Conservation (phyloP, 352 stramenopile genomes). For the Globisporangium alternatum region DNA sequence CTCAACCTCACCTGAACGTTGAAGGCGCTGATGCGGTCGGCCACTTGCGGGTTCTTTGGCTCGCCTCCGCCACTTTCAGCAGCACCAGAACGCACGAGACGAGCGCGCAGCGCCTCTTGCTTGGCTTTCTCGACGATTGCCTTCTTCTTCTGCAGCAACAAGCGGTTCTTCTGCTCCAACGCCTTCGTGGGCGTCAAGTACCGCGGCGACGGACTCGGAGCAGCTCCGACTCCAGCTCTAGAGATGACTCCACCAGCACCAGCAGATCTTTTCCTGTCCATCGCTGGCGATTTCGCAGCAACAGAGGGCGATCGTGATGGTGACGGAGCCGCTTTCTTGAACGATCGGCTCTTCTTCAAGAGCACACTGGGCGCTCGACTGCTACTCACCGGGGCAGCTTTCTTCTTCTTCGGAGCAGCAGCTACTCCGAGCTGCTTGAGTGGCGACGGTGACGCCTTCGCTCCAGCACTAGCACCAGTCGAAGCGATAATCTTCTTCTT, state of each 20-base stretch:
- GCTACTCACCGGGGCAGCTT: not conserved
- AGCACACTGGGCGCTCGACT: slow-evolving; percentile 5
- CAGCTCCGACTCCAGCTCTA: not conserved
- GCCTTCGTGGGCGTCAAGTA: slow-evolving; percentile 13
- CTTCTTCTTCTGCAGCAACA: slow-evolving; percentile 25
- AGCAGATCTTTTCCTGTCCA: slow-evolving; percentile 2
- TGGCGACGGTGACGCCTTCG: not conserved
- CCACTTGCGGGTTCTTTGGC: slow-evolving; percentile 6
- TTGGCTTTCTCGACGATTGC: slow-evolving; percentile 22
- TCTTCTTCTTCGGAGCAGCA: slow-evolving; percentile 17
- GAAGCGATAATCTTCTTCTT: not conserved
- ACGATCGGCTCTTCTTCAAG: slow-evolving; percentile 16
- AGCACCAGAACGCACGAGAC: not conserved
- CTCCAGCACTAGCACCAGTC: not conserved
- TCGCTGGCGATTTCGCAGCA: slow-evolving; percentile 1
- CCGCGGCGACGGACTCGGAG: slow-evolving; percentile 9
- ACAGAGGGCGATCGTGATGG: not conserved
- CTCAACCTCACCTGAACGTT: slow-evolving; percentile 38
- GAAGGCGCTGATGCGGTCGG: slow-evolving; percentile 52
- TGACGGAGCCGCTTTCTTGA: slow-evolving; percentile 15
- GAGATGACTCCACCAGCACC: not conserved
- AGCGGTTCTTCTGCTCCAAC: slow-evolving; percentile 17
- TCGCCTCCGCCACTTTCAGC: not conserved
- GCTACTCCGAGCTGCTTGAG: slow-evolving; percentile 1
- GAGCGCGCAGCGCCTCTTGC: slow-evolving; percentile 10